phyloP scores from a whole-genome alignment of 2,329 filamentous ascomycete genomes.

The Cercospora sp. region DNA sequence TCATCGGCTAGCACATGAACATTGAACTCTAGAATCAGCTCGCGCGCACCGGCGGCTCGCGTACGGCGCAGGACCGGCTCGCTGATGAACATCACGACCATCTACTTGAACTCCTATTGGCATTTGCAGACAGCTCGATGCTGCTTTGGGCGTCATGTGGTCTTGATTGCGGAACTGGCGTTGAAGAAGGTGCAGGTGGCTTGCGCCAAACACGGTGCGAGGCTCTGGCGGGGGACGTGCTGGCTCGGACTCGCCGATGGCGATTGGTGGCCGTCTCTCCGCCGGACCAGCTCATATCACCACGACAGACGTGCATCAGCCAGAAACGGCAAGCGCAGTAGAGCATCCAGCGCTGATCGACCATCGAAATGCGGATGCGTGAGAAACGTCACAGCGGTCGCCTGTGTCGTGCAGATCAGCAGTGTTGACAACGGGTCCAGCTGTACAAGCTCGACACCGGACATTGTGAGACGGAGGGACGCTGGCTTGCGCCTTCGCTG shows the following conservation, averaged over 20 bases:
- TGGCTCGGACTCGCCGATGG: background rate
- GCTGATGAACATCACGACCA: background rate
- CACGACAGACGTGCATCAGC: background rate
- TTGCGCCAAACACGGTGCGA: conserved; percentile 1
- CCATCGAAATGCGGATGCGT: background rate
- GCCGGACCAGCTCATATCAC: background rate
- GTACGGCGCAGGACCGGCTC: background rate
- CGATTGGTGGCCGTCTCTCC: background rate
- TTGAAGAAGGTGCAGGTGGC: conserved; percentile 3
- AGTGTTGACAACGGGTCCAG: background rate
- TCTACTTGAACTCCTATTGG: background rate
- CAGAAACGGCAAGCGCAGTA: background rate
- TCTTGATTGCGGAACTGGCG: background rate
- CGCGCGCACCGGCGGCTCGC: background rate
- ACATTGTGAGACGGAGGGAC: background rate
- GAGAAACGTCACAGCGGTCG: background rate
- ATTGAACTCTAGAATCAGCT: background rate
- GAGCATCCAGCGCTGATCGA: background rate
- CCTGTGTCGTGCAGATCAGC: background rate
- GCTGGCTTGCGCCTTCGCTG: background rate
- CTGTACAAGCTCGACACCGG: background rate
- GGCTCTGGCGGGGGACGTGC: background rate
- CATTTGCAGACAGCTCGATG: background rate
- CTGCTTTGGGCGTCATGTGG: background rate
- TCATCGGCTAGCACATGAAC: background rate